A percentile compares a stretch with the other conserved stretches of the same genome.
Conservation (phyloP, 2,329 filamentous ascomycete genomes). For the Arthrocladium fulminans region DNA sequence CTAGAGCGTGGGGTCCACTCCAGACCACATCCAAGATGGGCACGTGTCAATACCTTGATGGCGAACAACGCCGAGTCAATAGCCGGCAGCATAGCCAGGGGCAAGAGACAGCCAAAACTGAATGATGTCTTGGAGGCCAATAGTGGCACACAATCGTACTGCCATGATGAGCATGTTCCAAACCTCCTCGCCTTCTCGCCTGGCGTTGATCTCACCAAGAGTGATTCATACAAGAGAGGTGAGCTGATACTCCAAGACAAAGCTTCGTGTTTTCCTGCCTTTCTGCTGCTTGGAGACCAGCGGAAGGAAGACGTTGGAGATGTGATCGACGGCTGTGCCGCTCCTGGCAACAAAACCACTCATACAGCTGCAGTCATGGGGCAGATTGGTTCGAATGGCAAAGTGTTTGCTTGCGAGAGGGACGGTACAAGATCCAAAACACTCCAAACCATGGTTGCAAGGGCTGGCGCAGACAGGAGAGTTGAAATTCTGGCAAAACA, state of each 20-base stretch:
- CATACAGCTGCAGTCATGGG: constrained; percentile 70
- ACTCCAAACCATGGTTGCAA: constrained; percentile 72
- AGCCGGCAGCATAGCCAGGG: constrained; percentile 62
- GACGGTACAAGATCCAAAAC: constrained; percentile 62
- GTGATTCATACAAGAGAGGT: constrained; percentile 63
- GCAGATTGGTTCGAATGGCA: constrained; percentile 12
- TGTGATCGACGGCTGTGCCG: constrained; percentile 85
- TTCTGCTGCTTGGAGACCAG: constrained; percentile 60
- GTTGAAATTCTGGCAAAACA: constrained; percentile 63
- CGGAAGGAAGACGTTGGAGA: constrained; percentile 48
- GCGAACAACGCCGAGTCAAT: constrained; percentile 64
- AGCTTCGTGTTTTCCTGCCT: constrained; percentile 92
- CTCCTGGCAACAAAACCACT: constrained; percentile 95
- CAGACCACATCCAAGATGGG: constrained; percentile 70
- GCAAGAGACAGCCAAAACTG: constrained; percentile 47
- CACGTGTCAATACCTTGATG: constrained; percentile 73
- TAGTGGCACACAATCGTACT: constrained; percentile 38
- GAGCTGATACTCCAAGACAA: constrained; percentile 90
- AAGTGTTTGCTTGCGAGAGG: constrained; percentile 72
- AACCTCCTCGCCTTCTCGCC: constrained; percentile 72
- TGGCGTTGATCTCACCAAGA: constrained; percentile 61
- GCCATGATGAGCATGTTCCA: constrained; percentile 73
- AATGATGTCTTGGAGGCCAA: constrained; percentile 43
- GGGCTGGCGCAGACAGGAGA: constrained; percentile 59
- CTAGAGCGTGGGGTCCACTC: constrained; percentile 35